Conservation (phyloP, 2,329 filamentous ascomycete species). For the Biscogniauxia marginata region DNA sequence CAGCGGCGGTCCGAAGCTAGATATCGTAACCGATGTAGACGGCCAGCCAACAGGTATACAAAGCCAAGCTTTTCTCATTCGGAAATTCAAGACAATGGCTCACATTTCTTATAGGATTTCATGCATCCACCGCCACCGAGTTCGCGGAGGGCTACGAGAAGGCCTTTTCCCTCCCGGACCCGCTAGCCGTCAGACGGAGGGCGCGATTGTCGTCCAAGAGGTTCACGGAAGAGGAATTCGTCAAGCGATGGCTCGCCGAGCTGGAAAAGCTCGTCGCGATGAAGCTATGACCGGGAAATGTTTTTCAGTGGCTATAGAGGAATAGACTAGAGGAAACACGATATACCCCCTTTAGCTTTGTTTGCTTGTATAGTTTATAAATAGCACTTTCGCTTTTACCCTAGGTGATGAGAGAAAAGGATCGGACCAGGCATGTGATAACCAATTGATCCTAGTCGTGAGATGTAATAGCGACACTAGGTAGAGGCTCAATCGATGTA, state of each 20-base stretch:
- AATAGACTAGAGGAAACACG: neutral
- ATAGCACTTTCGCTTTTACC: constrained; percentile 1
- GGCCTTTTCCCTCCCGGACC: constrained; percentile 71
- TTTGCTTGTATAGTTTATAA: neutral
- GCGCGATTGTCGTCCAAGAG: constrained; percentile 76
- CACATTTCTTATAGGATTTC: constrained; percentile 62
- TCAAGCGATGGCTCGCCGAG: constrained; percentile 71
- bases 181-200: constrained; percentile 69
- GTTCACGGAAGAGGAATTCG: constrained; percentile 88
- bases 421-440: constrained; percentile 15
- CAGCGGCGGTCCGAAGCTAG: constrained; percentile 86
- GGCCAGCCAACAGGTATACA: constrained; percentile 71
- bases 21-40: constrained; percentile 83
- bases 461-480: too few species aligned
- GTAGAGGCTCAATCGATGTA: too few species aligned
- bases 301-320: neutral
- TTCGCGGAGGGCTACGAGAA: constrained; percentile 80
- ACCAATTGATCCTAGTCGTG: too few species aligned
- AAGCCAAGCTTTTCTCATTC: neutral
- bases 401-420: constrained; percentile 4
- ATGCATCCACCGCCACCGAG: constrained; percentile 73
- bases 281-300: constrained; percentile 17
- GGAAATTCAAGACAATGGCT: constrained; percentile 7
- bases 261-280: constrained; percentile 68
- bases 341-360: neutral